These are phyloP conservation scores for Gloeostereum incarnatum DNA, from an alignment of 768 basidiomycete genomes.

Conservation along the genomic window DNA sequence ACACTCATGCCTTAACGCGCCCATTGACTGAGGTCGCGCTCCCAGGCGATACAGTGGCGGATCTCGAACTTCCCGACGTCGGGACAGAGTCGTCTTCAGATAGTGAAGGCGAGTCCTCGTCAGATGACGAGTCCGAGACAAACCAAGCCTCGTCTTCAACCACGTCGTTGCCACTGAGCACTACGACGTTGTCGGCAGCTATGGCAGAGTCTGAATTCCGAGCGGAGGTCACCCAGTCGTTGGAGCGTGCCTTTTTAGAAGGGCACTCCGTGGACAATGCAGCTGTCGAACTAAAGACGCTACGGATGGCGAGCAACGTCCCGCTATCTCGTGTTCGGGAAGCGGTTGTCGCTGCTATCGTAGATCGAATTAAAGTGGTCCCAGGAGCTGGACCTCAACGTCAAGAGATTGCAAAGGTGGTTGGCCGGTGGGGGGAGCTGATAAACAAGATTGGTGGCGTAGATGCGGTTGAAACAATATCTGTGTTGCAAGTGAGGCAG, in stretches of 20 bases:
- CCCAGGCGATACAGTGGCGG: slow-evolving; percentile 53
- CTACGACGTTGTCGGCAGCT: slow-evolving; percentile 26
- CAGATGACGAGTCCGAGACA: slow-evolving; percentile 26
- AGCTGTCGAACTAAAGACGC: slow-evolving; percentile 87
- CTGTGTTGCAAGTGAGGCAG: slow-evolving; percentile 60
- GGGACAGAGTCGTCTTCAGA: slow-evolving; percentile 52
- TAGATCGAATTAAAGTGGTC: slow-evolving; percentile 59
- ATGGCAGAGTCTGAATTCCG: slow-evolving; percentile 63
- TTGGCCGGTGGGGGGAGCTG: slow-evolving; percentile 75
- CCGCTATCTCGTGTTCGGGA: slow-evolving; percentile 77
- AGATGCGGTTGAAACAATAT: slow-evolving; percentile 73
- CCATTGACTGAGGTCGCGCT: not conserved
- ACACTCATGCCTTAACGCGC: slow-evolving; percentile 2
- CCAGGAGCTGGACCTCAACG: slow-evolving; percentile 54
- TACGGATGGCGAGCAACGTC: slow-evolving; percentile 96
- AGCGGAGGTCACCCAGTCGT: slow-evolving; percentile 69
- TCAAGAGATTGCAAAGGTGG: slow-evolving; percentile 50
- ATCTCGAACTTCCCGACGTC: slow-evolving; percentile 52
- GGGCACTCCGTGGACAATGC: slow-evolving; percentile 90
- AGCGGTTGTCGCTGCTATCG: slow-evolving; percentile 80
- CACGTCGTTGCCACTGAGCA: slow-evolving; percentile 31
- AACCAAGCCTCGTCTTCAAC: slow-evolving; percentile 34
- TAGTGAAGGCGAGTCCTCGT: slow-evolving; percentile 32
- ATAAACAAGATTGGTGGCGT: slow-evolving; percentile 77
- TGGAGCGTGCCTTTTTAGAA: slow-evolving; percentile 89